Percentiles rank a stretch among this genome's conserved stretches.
Evolutionary conservation across 495 filamentous ascomycete genomes (phyloP).

Genomic region (Podospora sp.): DNA sequence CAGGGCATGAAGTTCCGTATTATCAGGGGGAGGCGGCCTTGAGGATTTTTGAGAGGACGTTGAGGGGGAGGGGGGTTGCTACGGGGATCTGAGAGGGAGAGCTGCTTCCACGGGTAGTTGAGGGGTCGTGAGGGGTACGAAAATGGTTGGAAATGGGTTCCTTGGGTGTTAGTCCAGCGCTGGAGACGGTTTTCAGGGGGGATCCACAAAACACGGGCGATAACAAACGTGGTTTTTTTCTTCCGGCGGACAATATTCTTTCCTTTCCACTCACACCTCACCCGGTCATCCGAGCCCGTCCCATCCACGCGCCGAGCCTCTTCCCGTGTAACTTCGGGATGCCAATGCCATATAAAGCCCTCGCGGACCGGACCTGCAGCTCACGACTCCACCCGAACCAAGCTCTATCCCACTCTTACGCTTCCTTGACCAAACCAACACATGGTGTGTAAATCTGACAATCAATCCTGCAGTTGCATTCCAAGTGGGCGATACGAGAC

Average conservation of each 20-base stretch:
- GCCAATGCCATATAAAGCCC: neutral
- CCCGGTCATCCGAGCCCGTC: neutral
- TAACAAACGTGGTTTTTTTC: no score
- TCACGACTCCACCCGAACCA: neutral
- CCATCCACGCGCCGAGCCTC: neutral
- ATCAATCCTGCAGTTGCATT: neutral
- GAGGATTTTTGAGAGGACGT: neutral
- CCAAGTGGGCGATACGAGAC: neutral
- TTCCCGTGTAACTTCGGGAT: neutral
- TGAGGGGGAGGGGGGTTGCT: neutral
- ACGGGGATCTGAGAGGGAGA: neutral
- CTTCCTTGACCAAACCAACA: neutral
- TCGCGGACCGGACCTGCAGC: neutral
- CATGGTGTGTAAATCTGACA: no score
- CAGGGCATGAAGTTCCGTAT: neutral
- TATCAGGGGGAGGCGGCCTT: constrained; percentile 2
- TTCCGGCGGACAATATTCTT: no score
- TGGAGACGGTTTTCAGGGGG: no score
- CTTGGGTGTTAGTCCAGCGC: no score
- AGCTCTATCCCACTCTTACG: neutral
- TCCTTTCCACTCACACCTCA: neutral
- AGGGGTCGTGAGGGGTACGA: no score
- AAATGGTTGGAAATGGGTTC: no score
- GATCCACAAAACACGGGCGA: no score
- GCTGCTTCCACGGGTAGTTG: no score